Evolutionary conservation across 441 rosid species (phyloP).

Genomic region (Euphorbia schlechtendalii): DNA sequence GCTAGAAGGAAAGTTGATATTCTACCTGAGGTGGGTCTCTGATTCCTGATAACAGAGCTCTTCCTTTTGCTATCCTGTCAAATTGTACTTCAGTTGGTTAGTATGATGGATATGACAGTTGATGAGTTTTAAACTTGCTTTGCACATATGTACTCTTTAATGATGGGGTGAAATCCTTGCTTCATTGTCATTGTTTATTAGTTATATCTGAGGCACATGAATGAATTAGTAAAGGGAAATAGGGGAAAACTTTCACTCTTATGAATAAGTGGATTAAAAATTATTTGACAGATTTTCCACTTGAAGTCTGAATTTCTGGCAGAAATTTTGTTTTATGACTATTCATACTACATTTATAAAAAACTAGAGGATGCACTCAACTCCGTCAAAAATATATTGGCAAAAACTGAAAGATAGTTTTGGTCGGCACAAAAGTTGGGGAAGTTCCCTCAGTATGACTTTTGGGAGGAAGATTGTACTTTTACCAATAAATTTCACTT

Average conservation of each 20-base stretch:
- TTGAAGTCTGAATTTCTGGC: neutral
- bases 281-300: neutral
- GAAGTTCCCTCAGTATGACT: neutral
- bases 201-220: neutral
- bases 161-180: neutral
- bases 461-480: neutral
- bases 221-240: neutral
- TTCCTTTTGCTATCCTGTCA: neutral
- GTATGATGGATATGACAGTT: neutral
- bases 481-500: neutral
- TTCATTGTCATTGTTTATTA: neutral
- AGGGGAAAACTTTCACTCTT: neutral
- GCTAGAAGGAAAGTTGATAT: constrained; percentile 79
- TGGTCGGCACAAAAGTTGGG: neutral
- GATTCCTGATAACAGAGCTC: neutral
- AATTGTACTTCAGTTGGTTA: neutral
- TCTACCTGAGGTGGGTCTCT: constrained; percentile 72
- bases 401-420: neutral
- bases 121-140: neutral
- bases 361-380: neutral
- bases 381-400: neutral
- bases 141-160: neutral
- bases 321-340: neutral
- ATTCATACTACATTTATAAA: neutral
- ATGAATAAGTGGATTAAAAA: neutral